Conservation (phyloP, 1,284 basidiomycete genomes). For the Trichosporon coremiiforme region DNA sequence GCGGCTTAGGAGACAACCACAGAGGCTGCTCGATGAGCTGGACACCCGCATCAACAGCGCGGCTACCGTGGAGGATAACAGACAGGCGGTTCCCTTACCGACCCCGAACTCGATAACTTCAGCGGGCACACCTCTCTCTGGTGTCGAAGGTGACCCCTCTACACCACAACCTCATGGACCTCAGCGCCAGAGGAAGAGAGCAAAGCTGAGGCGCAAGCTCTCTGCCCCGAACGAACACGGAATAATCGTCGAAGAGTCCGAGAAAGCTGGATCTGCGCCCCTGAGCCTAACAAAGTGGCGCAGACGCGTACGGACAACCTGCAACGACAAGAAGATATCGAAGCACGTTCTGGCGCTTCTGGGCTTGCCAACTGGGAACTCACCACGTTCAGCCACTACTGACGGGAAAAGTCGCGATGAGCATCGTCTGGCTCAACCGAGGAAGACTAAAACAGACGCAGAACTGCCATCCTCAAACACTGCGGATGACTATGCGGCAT, state of each 20-base stretch:
- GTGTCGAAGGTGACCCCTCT: neutral
- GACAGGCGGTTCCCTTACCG: neutral
- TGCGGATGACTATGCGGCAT: neutral
- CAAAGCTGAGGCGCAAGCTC: neutral
- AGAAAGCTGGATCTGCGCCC: neutral
- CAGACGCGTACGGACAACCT: neutral
- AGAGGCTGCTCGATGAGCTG: neutral
- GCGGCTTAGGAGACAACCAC: neutral
- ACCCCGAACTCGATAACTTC: neutral
- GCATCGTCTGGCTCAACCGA: neutral
- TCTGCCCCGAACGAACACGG: slow-evolving; percentile 8
- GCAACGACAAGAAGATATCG: neutral
- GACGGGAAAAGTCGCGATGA: neutral
- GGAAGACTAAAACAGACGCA: neutral
- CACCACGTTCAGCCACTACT: neutral
- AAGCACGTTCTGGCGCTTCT: neutral
- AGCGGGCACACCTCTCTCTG: too few relatives aligned
- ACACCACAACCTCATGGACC: neutral
- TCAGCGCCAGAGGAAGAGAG: neutral
- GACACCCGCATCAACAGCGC: neutral
- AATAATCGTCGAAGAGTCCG: neutral
- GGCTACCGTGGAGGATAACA: neutral
- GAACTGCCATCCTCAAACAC: neutral
- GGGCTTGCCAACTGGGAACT: neutral
- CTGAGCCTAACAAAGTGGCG: neutral